Evolutionary conservation across 1,284 basidiomycete genomes (phyloP).

Genomic region (Wallemia ichthyophaga): DNA sequence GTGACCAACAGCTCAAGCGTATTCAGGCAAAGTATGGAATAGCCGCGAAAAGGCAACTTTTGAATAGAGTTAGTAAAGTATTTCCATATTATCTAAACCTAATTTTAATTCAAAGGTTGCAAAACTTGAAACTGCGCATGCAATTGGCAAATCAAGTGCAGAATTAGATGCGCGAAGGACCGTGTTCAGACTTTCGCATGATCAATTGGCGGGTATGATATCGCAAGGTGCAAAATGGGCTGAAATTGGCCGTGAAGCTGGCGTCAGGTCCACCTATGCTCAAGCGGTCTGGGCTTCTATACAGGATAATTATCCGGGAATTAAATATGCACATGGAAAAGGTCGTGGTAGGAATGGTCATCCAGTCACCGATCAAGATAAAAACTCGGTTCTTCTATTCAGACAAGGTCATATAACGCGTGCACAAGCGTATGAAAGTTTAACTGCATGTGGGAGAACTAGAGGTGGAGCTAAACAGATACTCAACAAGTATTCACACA

Average conservation of each 20-base stretch:
- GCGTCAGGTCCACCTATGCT: background rate
- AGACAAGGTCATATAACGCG: background rate
- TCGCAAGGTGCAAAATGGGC: background rate
- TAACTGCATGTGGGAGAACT: constrained; percentile 3
- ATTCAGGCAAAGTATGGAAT: background rate
- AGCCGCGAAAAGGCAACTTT: background rate
- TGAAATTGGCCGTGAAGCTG: background rate
- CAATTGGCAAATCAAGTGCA: background rate
- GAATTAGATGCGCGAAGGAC: background rate
- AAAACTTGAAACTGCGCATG: background rate
- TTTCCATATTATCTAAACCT: background rate
- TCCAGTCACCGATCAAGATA: background rate
- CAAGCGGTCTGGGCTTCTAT: background rate
- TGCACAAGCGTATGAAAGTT: background rate
- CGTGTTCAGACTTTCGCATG: background rate
- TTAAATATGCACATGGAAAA: background rate
- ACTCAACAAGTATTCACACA: background rate
- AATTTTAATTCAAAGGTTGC: background rate
- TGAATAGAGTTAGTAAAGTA: background rate
- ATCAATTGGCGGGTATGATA: background rate
- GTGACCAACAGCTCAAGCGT: background rate
- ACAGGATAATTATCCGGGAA: background rate
- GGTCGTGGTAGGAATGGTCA: background rate
- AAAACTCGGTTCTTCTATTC: background rate
- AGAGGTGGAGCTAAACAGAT: constrained; percentile 3